phyloP scores from a whole-genome alignment of 2,329 filamentous ascomycete genomes.

The Colletotrichum zoysiae region DNA sequence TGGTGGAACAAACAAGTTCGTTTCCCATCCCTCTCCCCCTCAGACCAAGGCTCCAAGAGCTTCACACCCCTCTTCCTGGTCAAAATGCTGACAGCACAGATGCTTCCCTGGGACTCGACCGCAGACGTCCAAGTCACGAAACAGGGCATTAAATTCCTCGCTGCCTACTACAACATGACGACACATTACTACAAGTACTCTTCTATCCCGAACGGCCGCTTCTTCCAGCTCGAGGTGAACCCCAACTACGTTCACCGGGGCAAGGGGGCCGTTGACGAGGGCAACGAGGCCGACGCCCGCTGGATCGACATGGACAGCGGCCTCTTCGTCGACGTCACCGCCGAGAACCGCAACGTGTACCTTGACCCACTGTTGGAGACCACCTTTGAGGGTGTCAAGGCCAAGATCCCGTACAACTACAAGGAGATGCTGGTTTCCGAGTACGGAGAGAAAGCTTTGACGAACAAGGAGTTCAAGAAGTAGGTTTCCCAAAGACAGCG shows the following conservation, averaged over 20 bases:
- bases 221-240: slow-evolving; percentile 64
- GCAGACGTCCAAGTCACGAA: slow-evolving; percentile 80
- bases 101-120: slow-evolving; percentile 83
- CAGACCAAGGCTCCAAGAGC: not conserved
- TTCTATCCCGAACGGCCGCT: slow-evolving; percentile 53
- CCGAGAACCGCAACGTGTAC: slow-evolving; percentile 64
- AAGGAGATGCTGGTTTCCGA: slow-evolving; percentile 69
- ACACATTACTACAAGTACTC: slow-evolving; percentile 59
- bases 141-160: slow-evolving; percentile 74
- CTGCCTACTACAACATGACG: slow-evolving; percentile 74
- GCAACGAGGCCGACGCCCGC: slow-evolving; percentile 62
- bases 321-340: slow-evolving; percentile 65
- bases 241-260: slow-evolving; percentile 54
- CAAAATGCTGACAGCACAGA: slow-evolving; percentile 52
- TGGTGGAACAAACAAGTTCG: slow-evolving; percentile 78
- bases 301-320: slow-evolving; percentile 63
- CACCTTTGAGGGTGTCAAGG: slow-evolving; percentile 74
- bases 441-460: slow-evolving; percentile 66
- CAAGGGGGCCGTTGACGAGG: slow-evolving; percentile 45
- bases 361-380: slow-evolving; percentile 78
- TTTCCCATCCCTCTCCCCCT: not conserved
- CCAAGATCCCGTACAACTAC: slow-evolving; percentile 75
- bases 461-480: slow-evolving; percentile 64
- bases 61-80: not conserved
- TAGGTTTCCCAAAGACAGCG: slow-evolving; percentile 50